Base-by-base conservation (phyloP, 2,329 filamentous ascomycete species). In the Penicillium brevicompactum region DNA sequence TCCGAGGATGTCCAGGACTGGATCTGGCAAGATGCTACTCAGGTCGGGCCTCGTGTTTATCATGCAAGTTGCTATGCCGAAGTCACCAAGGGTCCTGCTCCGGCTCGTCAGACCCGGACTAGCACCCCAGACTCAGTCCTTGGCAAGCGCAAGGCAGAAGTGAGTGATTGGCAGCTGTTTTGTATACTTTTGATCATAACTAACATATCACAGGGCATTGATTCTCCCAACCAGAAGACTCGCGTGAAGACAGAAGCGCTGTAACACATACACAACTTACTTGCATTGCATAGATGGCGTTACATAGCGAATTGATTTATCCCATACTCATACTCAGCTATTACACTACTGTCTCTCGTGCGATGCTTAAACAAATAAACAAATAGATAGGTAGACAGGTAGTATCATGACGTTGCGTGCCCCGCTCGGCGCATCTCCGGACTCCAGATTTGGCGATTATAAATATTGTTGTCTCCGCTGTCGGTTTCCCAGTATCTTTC, bases 1-100 rank as follows among this genome's bases (percentile, higher is more conserved):
- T 87, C 93, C 6, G 91, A 95, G 65, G 91, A 95, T 59, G 90
- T 89, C 16, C 92, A 97, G 74, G 93, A 99, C 68, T 97, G 92
- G 84, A 93, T 99, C 40, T 97, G 94, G 90, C 88, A 91, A 73
- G 93, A 99, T 73, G 90, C 93, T 0, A 81, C 90, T 48, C 84
- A 88, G 61, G 85, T 95, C 30, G 90, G 89, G 34, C 85, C 83
- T 53, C 86, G 91, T 59, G 88, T 94, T 14, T 97, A 91, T 67
- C 94, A 99, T 73, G 91, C 88, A 10, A 95, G 87, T 51, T 99
- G 94, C 71, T 91, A 93, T 71, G 84, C 86, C 16, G 93, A 97
- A 75, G 89, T 90, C 31, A 88, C 84, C 34, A 88, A 86, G 68
- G 82, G 83, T 7, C 80, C 74, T 22, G 59, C 64, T 5, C 63